A percentile compares a stretch with the other conserved stretches of the same genome.
These are phyloP conservation scores for Prunus armeniaca DNA, from an alignment of 306 rosid species.

Conservation along the genomic window DNA sequence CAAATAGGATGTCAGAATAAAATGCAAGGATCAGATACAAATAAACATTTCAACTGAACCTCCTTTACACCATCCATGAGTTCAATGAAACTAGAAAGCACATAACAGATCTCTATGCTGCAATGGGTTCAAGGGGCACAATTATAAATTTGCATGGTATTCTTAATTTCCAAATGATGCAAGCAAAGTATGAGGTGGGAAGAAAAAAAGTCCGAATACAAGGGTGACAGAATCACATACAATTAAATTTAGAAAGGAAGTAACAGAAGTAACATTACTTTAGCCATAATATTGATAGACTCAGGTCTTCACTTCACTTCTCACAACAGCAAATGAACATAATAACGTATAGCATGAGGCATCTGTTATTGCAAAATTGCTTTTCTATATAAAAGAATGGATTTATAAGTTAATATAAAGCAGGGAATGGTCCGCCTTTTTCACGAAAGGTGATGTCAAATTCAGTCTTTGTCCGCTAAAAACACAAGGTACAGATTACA, in stretches of 20 bases:
- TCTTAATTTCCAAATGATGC: neutral
- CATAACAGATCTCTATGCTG: neutral
- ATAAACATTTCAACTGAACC: slow-evolving; percentile 16
- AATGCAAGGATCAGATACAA: slow-evolving; percentile 7
- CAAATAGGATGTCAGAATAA: slow-evolving; percentile 30
- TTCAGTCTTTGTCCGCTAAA: neutral
- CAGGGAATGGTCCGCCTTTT: neutral
- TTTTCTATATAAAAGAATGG: neutral
- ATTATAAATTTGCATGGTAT: neutral
- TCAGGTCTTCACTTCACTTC: neutral
- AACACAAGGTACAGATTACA: neutral
- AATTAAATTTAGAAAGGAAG: neutral
- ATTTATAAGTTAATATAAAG: neutral
- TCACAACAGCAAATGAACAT: neutral
- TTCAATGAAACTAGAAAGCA: neutral
- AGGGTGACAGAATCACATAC: neutral
- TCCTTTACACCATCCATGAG: slow-evolving; percentile 10
- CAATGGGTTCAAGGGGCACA: neutral
- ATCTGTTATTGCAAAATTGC: neutral
- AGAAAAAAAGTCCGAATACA: neutral
- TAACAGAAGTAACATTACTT: neutral
- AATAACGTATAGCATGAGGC: neutral
- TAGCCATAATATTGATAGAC: neutral
- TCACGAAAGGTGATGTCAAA: neutral
- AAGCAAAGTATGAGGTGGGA: neutral